Base-by-base conservation (phyloP, 305 asterid genomes). In the Ruellia speciosa region DNA sequence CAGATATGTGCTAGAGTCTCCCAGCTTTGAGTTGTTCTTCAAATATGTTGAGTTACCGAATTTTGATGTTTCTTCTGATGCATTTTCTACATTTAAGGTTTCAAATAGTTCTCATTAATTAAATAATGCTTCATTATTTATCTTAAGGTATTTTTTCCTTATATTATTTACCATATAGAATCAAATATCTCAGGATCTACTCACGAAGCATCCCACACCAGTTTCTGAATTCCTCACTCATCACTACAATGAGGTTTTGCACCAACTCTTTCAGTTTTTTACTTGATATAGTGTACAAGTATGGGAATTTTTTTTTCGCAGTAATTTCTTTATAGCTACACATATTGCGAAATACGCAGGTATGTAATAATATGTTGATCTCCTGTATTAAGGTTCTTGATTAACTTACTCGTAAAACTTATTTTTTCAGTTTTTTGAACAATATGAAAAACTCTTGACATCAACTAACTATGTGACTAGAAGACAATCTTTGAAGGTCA, bases 401-500 rank as follows among this genome's bases (percentile, higher is more conserved):
- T 33, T 33, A 33, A 3, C 6, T 8, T 56, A 33, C 5, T 56
- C 6, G 34, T 46, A 16, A 18, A 50, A 24, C 12, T 62, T 58
- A 11, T 67, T 54, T 52, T 56, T 52, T 66, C 83, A 86, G 99
- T 92, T 92, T 77, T 92, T 92, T 71, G 95, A 92, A 79, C 90
- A 71, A 49, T 92, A 92, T 65, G 97, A 88, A 72, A 84, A 66
- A 64, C 94, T 92, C 65, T 70, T 92, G 78, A 72, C 75, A 49
- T 92, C 99, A 56, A 54, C 78, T 33, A 92, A 92, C 75, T 92
- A 92, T 52, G 99, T 92, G 62, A 92, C 97, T 5, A 84, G 99
- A 75, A 82, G 99, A 85, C 99, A 92, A 69, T 92, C 99, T 56
- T 77, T 92, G 85, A 92, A 92, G 99, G 99, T 86, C 55, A 67